Conservation (phyloP, 306 rosid species). For the Canavalia ensiformis region DNA sequence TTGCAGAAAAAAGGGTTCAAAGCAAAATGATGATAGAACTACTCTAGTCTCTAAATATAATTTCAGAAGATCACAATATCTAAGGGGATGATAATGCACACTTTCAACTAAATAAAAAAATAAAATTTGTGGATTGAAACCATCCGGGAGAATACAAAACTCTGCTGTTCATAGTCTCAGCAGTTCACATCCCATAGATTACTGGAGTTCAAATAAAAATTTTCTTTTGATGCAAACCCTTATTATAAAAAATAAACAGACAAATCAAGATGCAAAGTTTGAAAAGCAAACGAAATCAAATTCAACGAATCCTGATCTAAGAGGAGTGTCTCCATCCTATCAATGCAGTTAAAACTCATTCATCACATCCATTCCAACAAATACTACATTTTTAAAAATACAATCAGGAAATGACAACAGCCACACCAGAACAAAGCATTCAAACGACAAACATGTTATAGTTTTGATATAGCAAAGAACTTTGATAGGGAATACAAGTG, state of each 20-base stretch:
- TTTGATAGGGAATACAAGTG: too few species aligned
- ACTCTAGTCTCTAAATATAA: background rate
- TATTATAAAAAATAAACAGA: background rate
- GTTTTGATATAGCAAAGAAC: too few species aligned
- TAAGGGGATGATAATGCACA: too few species aligned
- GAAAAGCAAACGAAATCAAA: conserved; percentile 19
- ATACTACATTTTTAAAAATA: background rate
- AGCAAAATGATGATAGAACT: background rate
- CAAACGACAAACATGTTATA: too few species aligned
- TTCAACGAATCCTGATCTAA: conserved; percentile 12
- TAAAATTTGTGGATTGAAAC: background rate
- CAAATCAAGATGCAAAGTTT: conserved; percentile 2
- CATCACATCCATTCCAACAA: conserved; percentile 32
- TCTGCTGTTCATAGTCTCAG: background rate
- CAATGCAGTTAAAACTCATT: conserved; percentile 27
- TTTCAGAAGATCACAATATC: too few species aligned
- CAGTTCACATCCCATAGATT: conserved; percentile 30
- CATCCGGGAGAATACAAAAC: background rate
- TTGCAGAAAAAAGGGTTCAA: background rate
- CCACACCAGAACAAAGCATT: conserved; percentile 8
- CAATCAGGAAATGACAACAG: conserved; percentile 41
- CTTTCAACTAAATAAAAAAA: too few species aligned
- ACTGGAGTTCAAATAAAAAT: conserved; percentile 32
- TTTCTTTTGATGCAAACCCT: conserved; percentile 24
- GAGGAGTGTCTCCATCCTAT: conserved; percentile 19